Base-by-base conservation (phyloP, 2,329 filamentous ascomycete genomes). In the Colletotrichum eremochloae region DNA sequence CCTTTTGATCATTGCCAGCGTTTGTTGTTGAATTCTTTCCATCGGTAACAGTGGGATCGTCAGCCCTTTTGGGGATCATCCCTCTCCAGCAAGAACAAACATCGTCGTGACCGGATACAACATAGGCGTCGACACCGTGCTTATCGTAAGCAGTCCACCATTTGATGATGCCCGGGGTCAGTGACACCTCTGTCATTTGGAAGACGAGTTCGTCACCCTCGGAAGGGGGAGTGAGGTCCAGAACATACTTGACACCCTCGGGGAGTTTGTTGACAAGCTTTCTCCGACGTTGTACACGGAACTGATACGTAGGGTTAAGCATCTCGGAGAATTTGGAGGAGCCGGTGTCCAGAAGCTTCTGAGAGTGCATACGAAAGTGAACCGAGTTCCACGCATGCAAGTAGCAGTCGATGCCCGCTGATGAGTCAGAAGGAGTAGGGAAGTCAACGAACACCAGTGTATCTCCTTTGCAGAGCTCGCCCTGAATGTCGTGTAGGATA, bases 201-300 rank as follows among this genome's bases (percentile, higher is more conserved):
- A 88, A 86, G 1, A 91, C 87, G 12, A 89, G 85, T 15, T 92
- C 90, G 2, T 92, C 90, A 1, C 89, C 91, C 76, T 91, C 87
- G 0, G 80, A 80, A 0, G 88, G 86, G 0, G 91, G 91, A 0
- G 90, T 92, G 15, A 93, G 82, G 75, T 93, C 90, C 46, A 93
- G 76, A 24, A 92, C 81, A 74, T 88, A 92, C 69, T 86, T 85
- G 76, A 92, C 80, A 0, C 84, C 86, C 2, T 79, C 75, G 0
- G 82, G 82, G 12, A 84, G 76, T 18, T 76, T 77, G 33, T 80
- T 81, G 48, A 76, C 76, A 46, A 82, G 74, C 53, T 80, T 80
- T 29, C 81, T 81, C 18, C 81, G 82, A 31, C 84, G 80, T 48
- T 77, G 78, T 20, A 81, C 76, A 6, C 82, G 82, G 33, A 80